Evolutionary conservation across 2,329 filamentous ascomycete species (phyloP), one percentile per base, ranked within the genome.

Genomic region (Nemania diffusa): DNA sequence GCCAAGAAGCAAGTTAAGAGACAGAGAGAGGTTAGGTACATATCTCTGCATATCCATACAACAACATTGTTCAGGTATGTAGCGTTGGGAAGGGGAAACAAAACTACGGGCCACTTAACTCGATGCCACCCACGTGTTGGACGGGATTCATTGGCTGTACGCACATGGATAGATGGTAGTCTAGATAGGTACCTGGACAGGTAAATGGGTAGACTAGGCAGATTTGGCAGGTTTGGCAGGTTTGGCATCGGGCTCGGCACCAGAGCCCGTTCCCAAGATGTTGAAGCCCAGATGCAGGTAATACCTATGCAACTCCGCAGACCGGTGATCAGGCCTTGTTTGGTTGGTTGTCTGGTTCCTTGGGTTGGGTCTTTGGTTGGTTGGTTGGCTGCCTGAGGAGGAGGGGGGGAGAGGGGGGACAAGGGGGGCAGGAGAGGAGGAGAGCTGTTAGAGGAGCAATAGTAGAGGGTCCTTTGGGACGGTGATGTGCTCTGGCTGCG

Each of bases 291-390:
- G 32, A 57, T 63, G 60, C 61, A 58, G 34, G 61, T 64, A 64
- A 64, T 64, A 64, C 62, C 62, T 55, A n/a, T n/a, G n/a, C n/a
- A 50, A 64, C 44, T 58, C 61, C 55, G 48, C 59, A 55, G 34
- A 62, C 9, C 50, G 51, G n/a, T 50, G 32, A 55, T 62, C 58
- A 62, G 57, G 57, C 57, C 6, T 60, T 20, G 24, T 4, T 50
- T 50, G 46, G 27, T 27, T 50, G 26, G 17, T 50, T 24, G 15
- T 22, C 11, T 13, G n/a, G 13, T 3, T 40, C 8, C 9, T 3
- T 40, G 5, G 34, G 15, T 40, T 34, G 5, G 32, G n/a, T n/a
- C n/a, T n/a, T n/a, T n/a, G n/a, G n/a, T n/a, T n/a, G n/a, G n/a
- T n/a, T n/a, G n/a, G n/a, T n/a, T n/a, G n/a, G n/a, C n/a, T n/a